Evolutionary conservation across 2,329 filamentous ascomycete genomes (phyloP).

Genomic region (Cercospora nicotianae): DNA sequence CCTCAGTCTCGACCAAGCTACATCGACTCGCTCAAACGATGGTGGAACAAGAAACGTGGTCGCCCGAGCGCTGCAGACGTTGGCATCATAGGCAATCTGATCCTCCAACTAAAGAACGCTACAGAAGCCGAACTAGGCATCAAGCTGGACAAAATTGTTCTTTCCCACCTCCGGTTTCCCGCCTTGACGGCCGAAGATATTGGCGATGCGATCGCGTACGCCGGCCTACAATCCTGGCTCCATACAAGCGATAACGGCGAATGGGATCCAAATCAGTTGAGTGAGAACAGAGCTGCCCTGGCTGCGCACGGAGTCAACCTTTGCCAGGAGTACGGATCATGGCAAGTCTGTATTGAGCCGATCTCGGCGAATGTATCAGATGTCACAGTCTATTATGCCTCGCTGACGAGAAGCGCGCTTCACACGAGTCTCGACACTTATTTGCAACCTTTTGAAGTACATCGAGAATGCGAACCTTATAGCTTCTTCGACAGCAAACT

Average conservation of each 20-base stretch:
- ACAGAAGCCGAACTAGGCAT: neutral
- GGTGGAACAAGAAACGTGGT: neutral
- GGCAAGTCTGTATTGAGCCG: neutral
- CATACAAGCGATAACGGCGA: neutral
- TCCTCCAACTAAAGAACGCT: neutral
- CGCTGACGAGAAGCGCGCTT: neutral
- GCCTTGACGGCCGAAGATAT: neutral
- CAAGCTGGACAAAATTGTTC: neutral
- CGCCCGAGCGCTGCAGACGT: neutral
- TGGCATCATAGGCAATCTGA: neutral
- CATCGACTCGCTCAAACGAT: neutral
- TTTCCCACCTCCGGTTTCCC: neutral
- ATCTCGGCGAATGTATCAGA: neutral
- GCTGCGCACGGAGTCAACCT: neutral
- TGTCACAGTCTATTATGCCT: neutral
- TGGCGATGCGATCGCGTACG: neutral
- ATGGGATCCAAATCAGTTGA: neutral
- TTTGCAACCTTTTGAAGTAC: constrained; percentile 2
- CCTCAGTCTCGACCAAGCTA: neutral
- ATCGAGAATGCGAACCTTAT: neutral
- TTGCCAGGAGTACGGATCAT: neutral
- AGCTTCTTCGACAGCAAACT: neutral
- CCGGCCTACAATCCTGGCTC: neutral
- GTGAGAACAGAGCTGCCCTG: neutral
- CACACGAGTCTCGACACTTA: neutral